Percentiles rank a stretch among this genome's conserved stretches.
Conservation (phyloP, 805 yeast genomes). For the Hanseniaspora guilliermondii region DNA sequence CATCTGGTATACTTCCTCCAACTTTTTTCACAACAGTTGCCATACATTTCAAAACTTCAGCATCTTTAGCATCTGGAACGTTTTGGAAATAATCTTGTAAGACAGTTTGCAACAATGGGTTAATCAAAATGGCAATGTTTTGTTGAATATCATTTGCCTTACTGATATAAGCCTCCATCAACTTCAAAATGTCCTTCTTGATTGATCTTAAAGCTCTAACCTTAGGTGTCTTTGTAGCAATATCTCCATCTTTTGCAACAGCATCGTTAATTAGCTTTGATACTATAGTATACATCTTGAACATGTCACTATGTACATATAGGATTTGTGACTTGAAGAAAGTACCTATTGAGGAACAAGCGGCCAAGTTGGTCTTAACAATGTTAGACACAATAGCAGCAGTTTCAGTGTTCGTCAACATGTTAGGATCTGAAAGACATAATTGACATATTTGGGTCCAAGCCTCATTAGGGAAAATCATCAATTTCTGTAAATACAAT, state of each 20-base stretch:
- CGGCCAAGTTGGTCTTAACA: constrained; percentile 89
- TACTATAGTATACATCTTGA: constrained; percentile 78
- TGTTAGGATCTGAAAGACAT: constrained; percentile 70
- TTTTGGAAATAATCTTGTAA: constrained; percentile 78
- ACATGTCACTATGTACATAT: constrained; percentile 75
- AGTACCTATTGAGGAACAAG: constrained; percentile 88
- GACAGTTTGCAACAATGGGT: constrained; percentile 71
- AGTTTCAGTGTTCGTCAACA: constrained; percentile 66
- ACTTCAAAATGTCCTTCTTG: constrained; percentile 81
- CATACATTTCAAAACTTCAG: constrained; percentile 92
- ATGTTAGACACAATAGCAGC: constrained; percentile 88
- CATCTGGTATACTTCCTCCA: constrained; percentile 78
- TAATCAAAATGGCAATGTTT: constrained; percentile 68
- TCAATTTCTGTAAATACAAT: constrained; percentile 58
- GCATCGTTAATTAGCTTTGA: constrained; percentile 71
- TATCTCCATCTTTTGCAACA: constrained; percentile 66
- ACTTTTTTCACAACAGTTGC: constrained; percentile 78
- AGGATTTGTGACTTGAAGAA: constrained; percentile 83
- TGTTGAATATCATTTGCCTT: constrained; percentile 70
- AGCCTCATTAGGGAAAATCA: constrained; percentile 87
- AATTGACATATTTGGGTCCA: constrained; percentile 83
- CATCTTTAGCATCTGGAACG: constrained; percentile 95
- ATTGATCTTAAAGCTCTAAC: constrained; percentile 92
- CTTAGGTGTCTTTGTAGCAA: constrained; percentile 89
- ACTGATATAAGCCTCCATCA: constrained; percentile 77